Evolutionary conservation across 805 yeast genomes (phyloP).

Genomic region (Ogataea populi-albae): DNA sequence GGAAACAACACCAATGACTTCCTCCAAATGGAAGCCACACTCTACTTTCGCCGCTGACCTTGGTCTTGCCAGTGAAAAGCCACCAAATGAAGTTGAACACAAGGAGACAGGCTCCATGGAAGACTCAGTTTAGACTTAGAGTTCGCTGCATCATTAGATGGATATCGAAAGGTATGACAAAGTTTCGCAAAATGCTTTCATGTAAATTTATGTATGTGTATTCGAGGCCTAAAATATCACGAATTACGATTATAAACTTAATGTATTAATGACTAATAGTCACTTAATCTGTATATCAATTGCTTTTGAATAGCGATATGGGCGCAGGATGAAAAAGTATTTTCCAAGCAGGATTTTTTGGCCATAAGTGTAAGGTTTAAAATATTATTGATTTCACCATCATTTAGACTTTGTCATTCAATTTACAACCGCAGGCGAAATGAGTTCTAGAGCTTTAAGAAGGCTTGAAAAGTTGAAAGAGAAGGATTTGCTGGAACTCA

Average conservation of each 20-base stretch:
- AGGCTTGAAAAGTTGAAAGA: slow-evolving; percentile 38
- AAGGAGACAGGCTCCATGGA: slow-evolving; percentile 18
- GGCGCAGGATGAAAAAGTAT: too few species aligned
- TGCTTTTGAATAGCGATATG: too few species aligned
- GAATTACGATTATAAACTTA: too few species aligned
- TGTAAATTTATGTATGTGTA: too few species aligned
- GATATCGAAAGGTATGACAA: too few species aligned
- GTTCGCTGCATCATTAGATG: too few species aligned
- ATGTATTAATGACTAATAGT: too few species aligned
- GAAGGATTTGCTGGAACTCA: slow-evolving; percentile 14
- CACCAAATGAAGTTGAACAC: slow-evolving; percentile 12
- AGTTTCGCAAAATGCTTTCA: too few species aligned
- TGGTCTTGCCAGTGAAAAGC: slow-evolving; percentile 26
- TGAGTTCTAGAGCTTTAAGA: slow-evolving; percentile 50
- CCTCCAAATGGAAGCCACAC: slow-evolving; percentile 36
- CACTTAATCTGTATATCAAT: too few species aligned
- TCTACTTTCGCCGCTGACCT: slow-evolving; percentile 29
- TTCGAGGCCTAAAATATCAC: too few species aligned
- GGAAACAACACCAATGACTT: slow-evolving; percentile 35
- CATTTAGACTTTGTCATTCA: neutral
- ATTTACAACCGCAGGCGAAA: slow-evolving; percentile 13
- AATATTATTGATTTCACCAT: neutral
- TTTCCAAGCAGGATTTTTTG: too few species aligned
- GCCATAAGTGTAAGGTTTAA: too few species aligned
- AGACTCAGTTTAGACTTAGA: slow-evolving; percentile 11